A percentile compares a stretch with the other conserved stretches of the same genome.
Conservation (phyloP, 106 monocot genomes). For the Agapanthus africanus region DNA sequence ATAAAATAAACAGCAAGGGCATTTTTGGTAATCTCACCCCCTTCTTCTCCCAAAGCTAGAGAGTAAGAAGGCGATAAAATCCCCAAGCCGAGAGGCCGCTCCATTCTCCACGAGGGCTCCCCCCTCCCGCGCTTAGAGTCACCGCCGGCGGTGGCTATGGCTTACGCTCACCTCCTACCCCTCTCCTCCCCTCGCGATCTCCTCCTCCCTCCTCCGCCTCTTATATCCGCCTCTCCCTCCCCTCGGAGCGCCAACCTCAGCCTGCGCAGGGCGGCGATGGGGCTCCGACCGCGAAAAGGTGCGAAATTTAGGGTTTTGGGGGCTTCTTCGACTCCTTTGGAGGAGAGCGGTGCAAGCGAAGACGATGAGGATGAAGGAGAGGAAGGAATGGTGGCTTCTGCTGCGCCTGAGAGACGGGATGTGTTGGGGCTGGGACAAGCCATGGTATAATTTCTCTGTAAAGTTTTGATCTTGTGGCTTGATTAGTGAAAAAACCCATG, state of each 20-base stretch:
- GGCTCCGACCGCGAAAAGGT: neutral
- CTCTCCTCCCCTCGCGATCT: neutral
- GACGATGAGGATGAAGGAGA: slow-evolving; percentile 14
- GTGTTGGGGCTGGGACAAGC: slow-evolving; percentile 88
- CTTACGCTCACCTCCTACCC: slow-evolving; percentile 5
- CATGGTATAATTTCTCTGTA: slow-evolving; percentile 47
- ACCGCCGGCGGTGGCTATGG: too few relatives aligned
- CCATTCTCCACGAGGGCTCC: too few relatives aligned
- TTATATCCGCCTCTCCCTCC: neutral
- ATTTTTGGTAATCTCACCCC: too few relatives aligned
- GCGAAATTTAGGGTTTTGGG: neutral
- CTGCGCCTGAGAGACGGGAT: slow-evolving; percentile 74
- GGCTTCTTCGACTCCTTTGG: slow-evolving; percentile 14
- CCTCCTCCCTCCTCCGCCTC: neutral
- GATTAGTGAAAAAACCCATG: neutral
- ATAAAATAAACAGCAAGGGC: too few relatives aligned
- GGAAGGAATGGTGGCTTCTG: slow-evolving; percentile 20
- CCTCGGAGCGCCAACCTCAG: neutral
- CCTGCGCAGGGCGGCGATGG: slow-evolving; percentile 2
- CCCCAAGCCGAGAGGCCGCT: too few relatives aligned
- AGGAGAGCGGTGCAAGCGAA: slow-evolving; percentile 14
- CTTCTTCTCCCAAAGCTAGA: too few relatives aligned
- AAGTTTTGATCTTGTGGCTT: neutral
- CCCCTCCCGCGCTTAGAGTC: too few relatives aligned
- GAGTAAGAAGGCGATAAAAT: too few relatives aligned